Evolutionary conservation across 345 rosid genomes (phyloP).

Genomic region (Acer negundo): DNA sequence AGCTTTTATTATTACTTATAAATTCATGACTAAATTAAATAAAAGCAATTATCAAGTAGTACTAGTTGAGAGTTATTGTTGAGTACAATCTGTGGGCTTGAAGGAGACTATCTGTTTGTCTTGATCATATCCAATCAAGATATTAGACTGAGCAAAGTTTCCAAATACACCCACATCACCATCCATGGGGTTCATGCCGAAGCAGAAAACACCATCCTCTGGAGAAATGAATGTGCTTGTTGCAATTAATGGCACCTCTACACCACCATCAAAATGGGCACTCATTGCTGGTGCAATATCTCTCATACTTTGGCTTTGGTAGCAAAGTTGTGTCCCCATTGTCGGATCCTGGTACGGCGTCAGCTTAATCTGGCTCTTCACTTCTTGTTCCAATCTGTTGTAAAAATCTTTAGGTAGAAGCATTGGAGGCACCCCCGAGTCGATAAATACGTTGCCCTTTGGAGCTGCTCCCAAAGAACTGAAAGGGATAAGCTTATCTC

Average conservation of each 20-base stretch:
- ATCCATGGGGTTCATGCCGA: constrained; percentile 21
- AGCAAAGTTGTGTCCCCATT: constrained; percentile 23
- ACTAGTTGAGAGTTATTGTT: background rate
- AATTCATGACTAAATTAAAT: background rate
- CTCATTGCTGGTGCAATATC: constrained; percentile 23
- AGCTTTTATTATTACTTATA: background rate
- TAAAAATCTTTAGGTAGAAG: constrained; percentile 28
- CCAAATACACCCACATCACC: constrained; percentile 28
- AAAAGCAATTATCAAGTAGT: background rate
- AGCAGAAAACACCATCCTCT: constrained; percentile 26
- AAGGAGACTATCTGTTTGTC: constrained; percentile 26
- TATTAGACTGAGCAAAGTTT: constrained; percentile 33
- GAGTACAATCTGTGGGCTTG: constrained; percentile 37
- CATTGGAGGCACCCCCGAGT: constrained; percentile 29
- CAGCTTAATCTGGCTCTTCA: background rate
- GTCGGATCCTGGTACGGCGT: constrained; percentile 20
- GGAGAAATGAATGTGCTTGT: constrained; percentile 33
- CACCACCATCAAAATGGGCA: constrained; percentile 28
- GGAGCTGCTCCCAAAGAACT: background rate
- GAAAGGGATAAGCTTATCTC: constrained; percentile 6
- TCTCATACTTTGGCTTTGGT: background rate
- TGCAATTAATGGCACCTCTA: constrained; percentile 19
- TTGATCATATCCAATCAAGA: constrained; percentile 32
- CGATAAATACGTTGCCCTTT: constrained; percentile 26
- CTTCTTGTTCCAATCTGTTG: constrained; percentile 20